Percentiles rank a stretch among this genome's conserved stretches.
These are phyloP conservation scores for Cytidiella melzeri DNA, from an alignment of 768 basidiomycete genomes.

Conservation along the genomic window DNA sequence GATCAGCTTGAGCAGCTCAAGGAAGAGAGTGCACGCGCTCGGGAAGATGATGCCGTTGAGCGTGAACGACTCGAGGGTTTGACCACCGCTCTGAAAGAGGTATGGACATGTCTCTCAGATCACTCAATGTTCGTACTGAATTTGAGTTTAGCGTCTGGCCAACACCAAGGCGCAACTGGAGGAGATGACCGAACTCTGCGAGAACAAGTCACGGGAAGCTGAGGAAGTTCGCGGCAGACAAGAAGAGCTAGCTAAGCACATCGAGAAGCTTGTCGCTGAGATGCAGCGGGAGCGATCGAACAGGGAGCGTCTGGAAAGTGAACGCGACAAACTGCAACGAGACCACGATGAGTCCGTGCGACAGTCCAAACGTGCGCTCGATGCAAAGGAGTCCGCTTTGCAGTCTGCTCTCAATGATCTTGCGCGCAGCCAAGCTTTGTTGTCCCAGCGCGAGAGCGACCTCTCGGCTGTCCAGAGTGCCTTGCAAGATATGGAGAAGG, in stretches of 20 bases:
- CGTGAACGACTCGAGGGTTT: slow-evolving; percentile 63
- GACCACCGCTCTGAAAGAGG: slow-evolving; percentile 75
- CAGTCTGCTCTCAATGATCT: slow-evolving; percentile 59
- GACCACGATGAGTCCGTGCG: slow-evolving; percentile 59
- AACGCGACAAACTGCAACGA: slow-evolving; percentile 51
- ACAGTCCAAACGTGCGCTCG: slow-evolving; percentile 55
- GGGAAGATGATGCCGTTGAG: slow-evolving; percentile 72
- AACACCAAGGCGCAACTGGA: slow-evolving; percentile 59
- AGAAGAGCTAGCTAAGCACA: slow-evolving; percentile 70
- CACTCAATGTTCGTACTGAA: too few relatives aligned
- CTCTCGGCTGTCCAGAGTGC: slow-evolving; percentile 66
- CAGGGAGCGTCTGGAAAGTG: slow-evolving; percentile 48
- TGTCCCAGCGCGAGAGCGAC: slow-evolving; percentile 72
- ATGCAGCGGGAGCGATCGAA: slow-evolving; percentile 51
- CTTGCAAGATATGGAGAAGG: slow-evolving; percentile 65
- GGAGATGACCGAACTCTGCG: slow-evolving; percentile 60
- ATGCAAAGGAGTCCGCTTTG: slow-evolving; percentile 65
- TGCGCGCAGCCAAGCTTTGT: slow-evolving; percentile 52
- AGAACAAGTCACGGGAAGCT: slow-evolving; percentile 54
- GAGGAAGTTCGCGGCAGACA: slow-evolving; percentile 64
- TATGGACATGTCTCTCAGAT: slow-evolving; percentile 23
- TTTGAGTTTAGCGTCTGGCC: slow-evolving; percentile 24
- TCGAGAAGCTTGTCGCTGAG: slow-evolving; percentile 65
- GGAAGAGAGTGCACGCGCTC: slow-evolving; percentile 60
- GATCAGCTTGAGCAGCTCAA: slow-evolving; percentile 76